Percentiles rank a stretch among this genome's conserved stretches.
Evolutionary conservation across 495 filamentous ascomycete species (phyloP).

Genomic region (Tuber aestivum): DNA sequence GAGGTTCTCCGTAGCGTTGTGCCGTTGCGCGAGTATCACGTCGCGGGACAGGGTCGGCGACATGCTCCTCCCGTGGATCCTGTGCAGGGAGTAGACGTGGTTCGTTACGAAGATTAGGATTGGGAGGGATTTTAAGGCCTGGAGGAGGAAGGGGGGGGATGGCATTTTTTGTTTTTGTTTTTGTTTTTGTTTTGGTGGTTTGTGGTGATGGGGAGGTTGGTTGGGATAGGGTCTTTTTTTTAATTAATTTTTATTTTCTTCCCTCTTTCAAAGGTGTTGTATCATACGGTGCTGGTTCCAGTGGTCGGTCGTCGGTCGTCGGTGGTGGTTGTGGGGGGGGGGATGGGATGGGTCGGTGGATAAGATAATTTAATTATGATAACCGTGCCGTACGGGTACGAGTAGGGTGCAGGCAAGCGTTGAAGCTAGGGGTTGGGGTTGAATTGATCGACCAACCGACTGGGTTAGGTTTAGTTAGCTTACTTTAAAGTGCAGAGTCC

Average conservation of each 20-base stretch:
- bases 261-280: too few relatives aligned
- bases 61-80: conserved; percentile 55
- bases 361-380: too few relatives aligned
- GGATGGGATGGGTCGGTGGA: too few relatives aligned
- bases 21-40: conserved; percentile 45
- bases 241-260: too few relatives aligned
- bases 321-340: not conserved
- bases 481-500: too few relatives aligned
- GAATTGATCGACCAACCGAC: not conserved
- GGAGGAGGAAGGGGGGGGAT: conserved; percentile 41
- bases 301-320: too few relatives aligned
- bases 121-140: conserved; percentile 46
- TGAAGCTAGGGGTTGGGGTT: conserved; percentile 2
- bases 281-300: too few relatives aligned
- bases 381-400: not conserved
- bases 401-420: not conserved
- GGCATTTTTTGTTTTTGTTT: conserved; percentile 4
- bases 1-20: conserved; percentile 45
- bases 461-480: not conserved
- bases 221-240: conserved; percentile 28
- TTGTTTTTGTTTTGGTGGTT: not conserved
- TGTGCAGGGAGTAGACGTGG: conserved; percentile 50
- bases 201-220: conserved; percentile 8
- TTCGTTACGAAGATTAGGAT: conserved; percentile 50
- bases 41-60: conserved; percentile 49